Percentiles rank a stretch among this genome's conserved stretches.
phyloP scores from a whole-genome alignment of 2,329 filamentous ascomycete species.

The Amylocarpus encephaloides region DNA sequence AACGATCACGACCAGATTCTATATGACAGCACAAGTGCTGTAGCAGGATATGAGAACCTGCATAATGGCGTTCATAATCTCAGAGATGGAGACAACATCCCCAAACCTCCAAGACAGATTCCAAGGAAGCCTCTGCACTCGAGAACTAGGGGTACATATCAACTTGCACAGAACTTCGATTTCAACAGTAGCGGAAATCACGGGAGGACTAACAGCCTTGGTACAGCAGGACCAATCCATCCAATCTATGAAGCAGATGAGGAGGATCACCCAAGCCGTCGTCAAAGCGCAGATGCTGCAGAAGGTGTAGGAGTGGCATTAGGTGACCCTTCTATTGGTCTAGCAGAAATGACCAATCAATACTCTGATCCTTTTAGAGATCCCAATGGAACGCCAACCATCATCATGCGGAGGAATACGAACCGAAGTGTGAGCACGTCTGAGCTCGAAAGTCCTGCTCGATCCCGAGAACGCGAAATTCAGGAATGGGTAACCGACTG shows the following conservation, averaged over 20 bases:
- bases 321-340: conserved; percentile 14
- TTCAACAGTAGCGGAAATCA: conserved; percentile 28
- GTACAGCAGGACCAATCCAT: conserved; percentile 48
- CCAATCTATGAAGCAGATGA: conserved; percentile 60
- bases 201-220: conserved; percentile 39
- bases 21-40: conserved; percentile 25
- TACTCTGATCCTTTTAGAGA: conserved; percentile 29
- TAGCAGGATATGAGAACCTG: conserved; percentile 25
- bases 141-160: conserved; percentile 33
- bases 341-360: conserved; percentile 11
- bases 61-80: conserved; percentile 17
- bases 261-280: conserved; percentile 23
- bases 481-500: conserved; percentile 34
- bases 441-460: conserved; percentile 22
- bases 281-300: conserved; percentile 4
- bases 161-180: conserved; percentile 39
- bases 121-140: conserved; percentile 35
- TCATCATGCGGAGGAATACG: conserved; percentile 8
- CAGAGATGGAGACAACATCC: conserved; percentile 13
- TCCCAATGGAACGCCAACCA: conserved; percentile 1
- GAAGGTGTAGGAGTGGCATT: conserved; percentile 20
- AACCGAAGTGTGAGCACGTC: conserved; percentile 14
- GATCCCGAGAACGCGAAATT: conserved; percentile 29
- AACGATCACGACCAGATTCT: conserved; percentile 11
- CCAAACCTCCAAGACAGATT: conserved; percentile 21